phyloP scores from a whole-genome alignment of 768 basidiomycete genomes.

The Termitomyces sp. region DNA sequence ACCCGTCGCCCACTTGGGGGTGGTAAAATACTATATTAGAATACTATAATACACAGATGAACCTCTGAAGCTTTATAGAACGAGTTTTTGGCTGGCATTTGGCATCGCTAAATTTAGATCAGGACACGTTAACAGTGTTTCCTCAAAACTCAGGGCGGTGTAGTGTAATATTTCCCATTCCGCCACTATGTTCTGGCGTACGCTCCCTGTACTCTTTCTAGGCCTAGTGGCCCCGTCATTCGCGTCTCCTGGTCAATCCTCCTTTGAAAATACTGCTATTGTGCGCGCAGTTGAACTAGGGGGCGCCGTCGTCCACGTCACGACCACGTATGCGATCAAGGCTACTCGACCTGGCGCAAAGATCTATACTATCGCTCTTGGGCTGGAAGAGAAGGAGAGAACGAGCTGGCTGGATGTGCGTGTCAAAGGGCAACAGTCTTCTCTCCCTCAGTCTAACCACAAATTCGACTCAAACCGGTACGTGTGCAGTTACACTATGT shows the following conservation, averaged over 20 bases:
- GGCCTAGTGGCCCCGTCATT: conserved; percentile 35
- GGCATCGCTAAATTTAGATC: conserved; percentile 19
- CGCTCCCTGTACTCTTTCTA: conserved; percentile 45
- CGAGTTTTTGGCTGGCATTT: neutral
- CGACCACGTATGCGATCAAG: conserved; percentile 83
- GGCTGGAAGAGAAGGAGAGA: conserved; percentile 54
- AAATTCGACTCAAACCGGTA: conserved; percentile 50
- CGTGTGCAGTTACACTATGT: conserved; percentile 17
- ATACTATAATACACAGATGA: conserved; percentile 6
- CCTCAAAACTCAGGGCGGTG: conserved; percentile 30
- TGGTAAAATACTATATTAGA: conserved; percentile 49
- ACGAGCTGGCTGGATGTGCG: conserved; percentile 80
- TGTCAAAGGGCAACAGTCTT: conserved; percentile 62
- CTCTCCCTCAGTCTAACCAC: conserved; percentile 49
- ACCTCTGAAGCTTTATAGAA: neutral
- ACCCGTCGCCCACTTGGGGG: conserved; percentile 68
- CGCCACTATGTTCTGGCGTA: conserved; percentile 39
- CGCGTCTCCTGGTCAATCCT: conserved; percentile 37
- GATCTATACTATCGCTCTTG: conserved; percentile 66
- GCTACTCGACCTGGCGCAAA: conserved; percentile 58
- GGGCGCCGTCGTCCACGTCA: conserved; percentile 83
- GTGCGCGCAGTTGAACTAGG: conserved; percentile 89
- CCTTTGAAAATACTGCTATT: conserved; percentile 87
- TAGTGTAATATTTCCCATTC: conserved; percentile 6
- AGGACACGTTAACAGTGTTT: conserved; percentile 25